Evolutionary conservation across 1,284 basidiomycete genomes (phyloP).

Genomic region (Sanguinoderma infundibulare): DNA sequence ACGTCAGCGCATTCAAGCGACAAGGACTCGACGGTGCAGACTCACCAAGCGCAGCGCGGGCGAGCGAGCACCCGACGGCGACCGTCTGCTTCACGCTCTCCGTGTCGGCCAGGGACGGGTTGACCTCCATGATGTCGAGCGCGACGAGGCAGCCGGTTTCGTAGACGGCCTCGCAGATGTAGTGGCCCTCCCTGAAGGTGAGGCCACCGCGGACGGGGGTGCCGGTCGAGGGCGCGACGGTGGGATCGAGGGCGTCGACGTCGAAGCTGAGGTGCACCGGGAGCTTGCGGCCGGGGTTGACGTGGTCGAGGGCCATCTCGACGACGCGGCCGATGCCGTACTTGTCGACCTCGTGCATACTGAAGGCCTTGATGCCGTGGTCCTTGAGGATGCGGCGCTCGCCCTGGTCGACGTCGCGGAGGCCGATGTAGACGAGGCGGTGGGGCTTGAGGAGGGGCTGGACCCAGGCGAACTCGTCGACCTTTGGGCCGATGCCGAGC

Average conservation of each 20-base stretch:
- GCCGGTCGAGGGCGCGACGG: slow-evolving; percentile 94
- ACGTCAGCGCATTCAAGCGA: not conserved
- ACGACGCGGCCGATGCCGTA: slow-evolving; percentile 96
- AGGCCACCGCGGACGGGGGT: slow-evolving; percentile 95
- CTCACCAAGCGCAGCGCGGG: slow-evolving; percentile 86
- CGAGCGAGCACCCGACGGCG: slow-evolving; percentile 91
- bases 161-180: slow-evolving; percentile 93
- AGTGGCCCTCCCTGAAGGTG: slow-evolving; percentile 97
- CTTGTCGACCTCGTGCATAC: slow-evolving; percentile 98
- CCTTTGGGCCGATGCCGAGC: slow-evolving; percentile 64
- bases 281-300: slow-evolving; percentile 82
- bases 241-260: slow-evolving; percentile 94
- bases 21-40: not conserved
- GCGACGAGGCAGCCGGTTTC: slow-evolving; percentile 94
- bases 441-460: slow-evolving; percentile 74
- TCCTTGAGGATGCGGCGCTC: slow-evolving; percentile 91
- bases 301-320: slow-evolving; percentile 93
- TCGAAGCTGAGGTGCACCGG: slow-evolving; percentile 98
- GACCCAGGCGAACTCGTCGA: slow-evolving; percentile 81
- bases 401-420: slow-evolving; percentile 91
- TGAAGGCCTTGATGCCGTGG: slow-evolving; percentile 91
- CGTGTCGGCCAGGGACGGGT: slow-evolving; percentile 84
- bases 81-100: slow-evolving; percentile 87
- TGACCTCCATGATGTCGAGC: slow-evolving; percentile 97
- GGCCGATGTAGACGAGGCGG: slow-evolving; percentile 91